Base-by-base conservation (phyloP, 805 yeast species). In the Candida tammaniensis region DNA sequence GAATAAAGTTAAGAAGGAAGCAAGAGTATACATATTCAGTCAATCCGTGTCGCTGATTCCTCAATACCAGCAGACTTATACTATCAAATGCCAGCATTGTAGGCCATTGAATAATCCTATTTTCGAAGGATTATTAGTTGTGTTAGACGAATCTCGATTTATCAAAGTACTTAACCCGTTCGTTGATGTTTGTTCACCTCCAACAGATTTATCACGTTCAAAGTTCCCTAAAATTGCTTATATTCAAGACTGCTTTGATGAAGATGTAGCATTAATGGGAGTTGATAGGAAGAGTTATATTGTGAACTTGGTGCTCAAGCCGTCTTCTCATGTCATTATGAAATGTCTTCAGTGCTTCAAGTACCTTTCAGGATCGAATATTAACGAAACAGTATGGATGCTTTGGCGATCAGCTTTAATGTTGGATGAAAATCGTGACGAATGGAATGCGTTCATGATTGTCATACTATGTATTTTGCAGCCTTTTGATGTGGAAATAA, bases 391-490 rank as follows among this genome's bases (percentile, higher is more conserved):
- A 22, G 59, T 82, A n/a, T 70, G 82, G 76, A 55, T 78, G 31
- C 61, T 72, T 3, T 83, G 88, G 87, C 64, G 82, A 29, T 54
- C 78, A 1, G 76, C 83, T 1, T 51, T 68, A 14, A 58, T 71
- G 32, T 39, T 74, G 8, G 68, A 63, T 14, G 62, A 59, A 3
- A 42, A 52, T 15, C 55, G 51, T 24, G 63, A 68, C 43, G 86
- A 82, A 20, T 81, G 88, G 87, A 66, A 65, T 11, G 72, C 83
- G 0, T 76, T 76, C 43, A 64, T 75, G 0, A 60, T 72, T 3
- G 69, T 82, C 0, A 45, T 81, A 2, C 51, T 80, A 8, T 62
- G 80, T 1, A 52, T 76, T 1, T 44, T 74, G 0, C 55, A 72
- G n/a, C 82, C 83, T 0, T 66, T 70, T 34, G 52, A 53, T 27